Base-by-base conservation (phyloP, 805 yeast species). In the Wickerhamiella siamensis region DNA sequence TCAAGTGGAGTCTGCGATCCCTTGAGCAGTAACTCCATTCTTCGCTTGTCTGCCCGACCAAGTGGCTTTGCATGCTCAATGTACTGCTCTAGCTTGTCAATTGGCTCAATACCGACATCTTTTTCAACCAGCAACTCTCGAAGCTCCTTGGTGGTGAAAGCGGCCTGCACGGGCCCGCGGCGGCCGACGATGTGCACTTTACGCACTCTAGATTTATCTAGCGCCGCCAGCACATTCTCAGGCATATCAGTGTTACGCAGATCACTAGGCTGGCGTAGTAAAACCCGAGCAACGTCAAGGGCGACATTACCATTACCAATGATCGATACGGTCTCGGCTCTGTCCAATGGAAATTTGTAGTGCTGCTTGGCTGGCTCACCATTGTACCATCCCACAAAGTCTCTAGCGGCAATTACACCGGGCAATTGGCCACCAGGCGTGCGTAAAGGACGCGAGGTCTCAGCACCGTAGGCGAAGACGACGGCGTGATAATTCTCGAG, bases 261-360 rank as follows among this genome's bases (percentile, higher is more conserved):
- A 41, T 73, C 70, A 1, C 63, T 63, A 1, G 66, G 59, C 0
- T 79, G 72, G 4, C 78, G 76, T 43, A 87, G 59, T 27, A 91
- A 62, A 1, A 91, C 67, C 41, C 98, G 65, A 1, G 95, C 84
- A 4, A 91, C 75, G 57, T 91, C 98, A 46, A 91, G 63, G 0
- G 97, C 95, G 15, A 91, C 98, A 56, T 91, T 91, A 36, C 98
- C 98, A 59, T 87, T 88, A 5, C 99, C 99, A n/a, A 91, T 71
- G 26, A 91, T 78, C 0, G 80, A 74, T 1, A 84, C 94, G 31
- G 69, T 66, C 46, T 72, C 70, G 2, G 77, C 77, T 24, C 69
- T 61, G 2, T 69, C 67, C 51, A 88, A 65, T n/a, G 76, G 75
- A 4, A 83, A 80, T 17, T 66, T 60, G 14, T 67, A 56, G 18